Percentiles rank a stretch among this genome's conserved stretches.
These are phyloP conservation scores for Fragaria iinumae DNA, from an alignment of 306 rosid genomes.

Conservation along the genomic window DNA sequence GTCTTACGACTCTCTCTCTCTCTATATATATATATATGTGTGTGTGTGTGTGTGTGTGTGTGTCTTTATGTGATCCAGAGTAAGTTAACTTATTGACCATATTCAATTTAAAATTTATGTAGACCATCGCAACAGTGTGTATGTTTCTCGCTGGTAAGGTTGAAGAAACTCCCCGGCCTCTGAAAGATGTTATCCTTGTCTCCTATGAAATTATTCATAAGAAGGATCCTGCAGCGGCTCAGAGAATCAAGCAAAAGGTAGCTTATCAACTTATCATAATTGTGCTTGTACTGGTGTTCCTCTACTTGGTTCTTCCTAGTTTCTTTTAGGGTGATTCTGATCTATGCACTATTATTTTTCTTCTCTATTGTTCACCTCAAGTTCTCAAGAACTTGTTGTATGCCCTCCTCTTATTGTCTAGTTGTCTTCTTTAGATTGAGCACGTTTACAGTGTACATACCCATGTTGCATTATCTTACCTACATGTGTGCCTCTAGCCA, in stretches of 20 bases:
- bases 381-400: background rate
- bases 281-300: background rate
- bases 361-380: constrained; percentile 6
- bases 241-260: constrained; percentile 95
- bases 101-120: constrained; percentile 36
- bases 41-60: too few relatives aligned
- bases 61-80: background rate
- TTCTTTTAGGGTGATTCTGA: background rate
- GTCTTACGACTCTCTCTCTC: too few relatives aligned
- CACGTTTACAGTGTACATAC: background rate
- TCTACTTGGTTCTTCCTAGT: background rate
- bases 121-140: constrained; percentile 96
- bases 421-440: background rate
- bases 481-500: background rate
- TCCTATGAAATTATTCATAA: constrained; percentile 92
- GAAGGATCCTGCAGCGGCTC: constrained; percentile 89
- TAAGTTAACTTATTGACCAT: constrained; percentile 25
- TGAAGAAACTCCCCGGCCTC: constrained; percentile 97
- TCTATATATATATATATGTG: background rate
- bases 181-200: constrained; percentile 90
- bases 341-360: background rate
- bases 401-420: constrained; percentile 2
- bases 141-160: constrained; percentile 99
- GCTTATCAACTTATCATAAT: constrained; percentile 7
- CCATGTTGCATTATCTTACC: background rate